phyloP scores from a whole-genome alignment of 2,329 filamentous ascomycete species.

The Diplocarpon rosae region DNA sequence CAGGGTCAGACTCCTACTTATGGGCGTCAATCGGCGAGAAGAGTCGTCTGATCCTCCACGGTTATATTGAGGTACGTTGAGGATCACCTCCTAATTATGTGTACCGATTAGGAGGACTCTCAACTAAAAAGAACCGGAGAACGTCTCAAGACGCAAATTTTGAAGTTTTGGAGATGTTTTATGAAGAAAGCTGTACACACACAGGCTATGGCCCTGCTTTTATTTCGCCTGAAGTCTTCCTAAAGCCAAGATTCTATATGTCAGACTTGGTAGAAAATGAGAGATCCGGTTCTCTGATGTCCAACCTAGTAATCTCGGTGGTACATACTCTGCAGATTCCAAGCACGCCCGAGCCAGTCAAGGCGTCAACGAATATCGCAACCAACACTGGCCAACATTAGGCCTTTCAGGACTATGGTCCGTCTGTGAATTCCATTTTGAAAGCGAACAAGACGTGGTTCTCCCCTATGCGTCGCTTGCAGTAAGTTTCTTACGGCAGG shows the following conservation, averaged over 20 bases:
- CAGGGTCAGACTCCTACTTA: constrained; percentile 8
- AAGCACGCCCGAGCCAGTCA: constrained; percentile 8
- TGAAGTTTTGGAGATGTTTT: constrained; percentile 4
- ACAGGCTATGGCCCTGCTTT: too few relatives aligned
- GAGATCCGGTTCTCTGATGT: constrained; percentile 9
- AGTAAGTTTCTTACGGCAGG: constrained; percentile 11
- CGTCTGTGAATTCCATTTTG: not conserved
- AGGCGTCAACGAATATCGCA: constrained; percentile 11
- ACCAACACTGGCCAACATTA: constrained; percentile 14
- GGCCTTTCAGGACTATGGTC: constrained; percentile 12
- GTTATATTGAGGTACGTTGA: constrained; percentile 12
- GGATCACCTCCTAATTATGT: constrained; percentile 9
- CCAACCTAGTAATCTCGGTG: constrained; percentile 6
- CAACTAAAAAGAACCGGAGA: constrained; percentile 9
- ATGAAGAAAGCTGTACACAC: too few relatives aligned
- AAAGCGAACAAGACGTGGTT: not conserved
- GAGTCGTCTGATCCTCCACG: constrained; percentile 8
- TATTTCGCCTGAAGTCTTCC: too few relatives aligned
- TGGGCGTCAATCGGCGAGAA: constrained; percentile 10
- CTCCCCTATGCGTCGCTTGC: too few relatives aligned
- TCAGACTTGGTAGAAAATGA: constrained; percentile 19
- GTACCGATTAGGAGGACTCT: constrained; percentile 6
- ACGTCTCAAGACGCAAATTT: constrained; percentile 6
- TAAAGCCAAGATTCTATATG: constrained; percentile 3
- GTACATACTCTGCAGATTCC: constrained; percentile 9